These are phyloP conservation scores for Esteya vermicola DNA, from an alignment of 2,329 filamentous ascomycete species.

Conservation along the genomic window DNA sequence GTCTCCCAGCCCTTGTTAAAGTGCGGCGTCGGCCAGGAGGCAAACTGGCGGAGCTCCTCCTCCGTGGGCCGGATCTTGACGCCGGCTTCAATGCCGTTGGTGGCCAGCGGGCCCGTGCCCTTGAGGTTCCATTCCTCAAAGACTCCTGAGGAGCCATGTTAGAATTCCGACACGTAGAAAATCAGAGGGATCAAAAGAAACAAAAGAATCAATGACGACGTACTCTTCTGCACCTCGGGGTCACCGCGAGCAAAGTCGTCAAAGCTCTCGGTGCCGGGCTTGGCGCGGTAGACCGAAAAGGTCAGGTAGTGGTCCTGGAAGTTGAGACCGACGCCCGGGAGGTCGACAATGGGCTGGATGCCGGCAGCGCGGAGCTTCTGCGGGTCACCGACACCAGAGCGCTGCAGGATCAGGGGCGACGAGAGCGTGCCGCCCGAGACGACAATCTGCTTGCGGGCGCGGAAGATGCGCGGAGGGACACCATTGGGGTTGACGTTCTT, in stretches of 20 bases:
- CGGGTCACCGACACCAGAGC: constrained; percentile 60
- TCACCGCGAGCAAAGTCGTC: constrained; percentile 68
- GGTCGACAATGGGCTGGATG: constrained; percentile 54
- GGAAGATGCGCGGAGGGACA: constrained; percentile 40
- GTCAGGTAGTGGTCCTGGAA: constrained; percentile 67
- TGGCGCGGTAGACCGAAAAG: constrained; percentile 57
- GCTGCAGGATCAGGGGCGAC: constrained; percentile 60
- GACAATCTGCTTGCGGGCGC: constrained; percentile 59
- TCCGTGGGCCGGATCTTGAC: constrained; percentile 63
- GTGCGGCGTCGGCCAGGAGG: constrained; percentile 58
- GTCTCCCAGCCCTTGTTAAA: constrained; percentile 65
- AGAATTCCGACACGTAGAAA: no score
- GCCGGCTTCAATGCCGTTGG: constrained; percentile 68
- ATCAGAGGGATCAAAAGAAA: no score
- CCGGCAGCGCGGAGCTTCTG: constrained; percentile 55
- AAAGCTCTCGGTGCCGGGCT: constrained; percentile 63
- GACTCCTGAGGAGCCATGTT: no score
- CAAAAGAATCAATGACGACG: no score
- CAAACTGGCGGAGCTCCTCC: constrained; percentile 53
- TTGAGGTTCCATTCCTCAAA: constrained; percentile 69
- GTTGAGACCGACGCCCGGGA: constrained; percentile 61
- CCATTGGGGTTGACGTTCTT: constrained; percentile 35
- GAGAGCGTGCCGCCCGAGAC: constrained; percentile 60
- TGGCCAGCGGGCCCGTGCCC: constrained; percentile 62
- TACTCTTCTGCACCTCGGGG: constrained; percentile 55